Evolutionary conservation across 2,329 filamentous ascomycete species (phyloP), one percentile per base, ranked within the genome.

Genomic region (Ceratocystis destructans): DNA sequence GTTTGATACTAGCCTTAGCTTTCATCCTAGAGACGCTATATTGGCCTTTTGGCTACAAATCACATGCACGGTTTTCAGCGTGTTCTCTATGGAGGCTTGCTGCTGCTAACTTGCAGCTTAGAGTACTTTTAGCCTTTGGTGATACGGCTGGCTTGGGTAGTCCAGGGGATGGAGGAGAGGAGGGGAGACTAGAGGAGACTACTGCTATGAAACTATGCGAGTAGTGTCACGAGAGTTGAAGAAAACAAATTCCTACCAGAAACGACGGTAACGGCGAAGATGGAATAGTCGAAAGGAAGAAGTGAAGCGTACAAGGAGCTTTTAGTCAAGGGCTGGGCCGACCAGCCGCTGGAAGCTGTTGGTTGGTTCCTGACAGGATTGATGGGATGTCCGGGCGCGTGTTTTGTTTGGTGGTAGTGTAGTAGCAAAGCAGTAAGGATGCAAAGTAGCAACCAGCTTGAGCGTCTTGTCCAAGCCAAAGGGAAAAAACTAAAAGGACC

Each of bases 341-440:
- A 53, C 48, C 48, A 53, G 48, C 22, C 48, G 48, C 48, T 41
- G 25, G 3, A 53, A 53, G 48, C 10, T 53, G 48, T 53, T 41
- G 37, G 37, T 41, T 50, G n/a, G 55, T 59, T 31, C 55, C 55
- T 59, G 55, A 37, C 25, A 59, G 55, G 55, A 59, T 59, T n/a
- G 7, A 53, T 41, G 37, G 37, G 37, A 41, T 15, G 37, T 41
- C 37, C 28, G 55, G 28, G 55, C 55, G n/a, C 25, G 22, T 59
- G 28, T 59, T 59, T 59, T 20, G 55, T 59, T 59, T 59, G 55
- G 55, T 57, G 50, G 15, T 17, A 17, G 15, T 22, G 48, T 53
- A 10, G 20, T 53, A 8, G 1, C 17, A 50, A 50, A 12, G 17
- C 12, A 37, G 33, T 1, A 41, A 15, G 10, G 37, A 41, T 41